phyloP scores from a whole-genome alignment of 768 basidiomycete species.

The Baorangia bicolor region DNA sequence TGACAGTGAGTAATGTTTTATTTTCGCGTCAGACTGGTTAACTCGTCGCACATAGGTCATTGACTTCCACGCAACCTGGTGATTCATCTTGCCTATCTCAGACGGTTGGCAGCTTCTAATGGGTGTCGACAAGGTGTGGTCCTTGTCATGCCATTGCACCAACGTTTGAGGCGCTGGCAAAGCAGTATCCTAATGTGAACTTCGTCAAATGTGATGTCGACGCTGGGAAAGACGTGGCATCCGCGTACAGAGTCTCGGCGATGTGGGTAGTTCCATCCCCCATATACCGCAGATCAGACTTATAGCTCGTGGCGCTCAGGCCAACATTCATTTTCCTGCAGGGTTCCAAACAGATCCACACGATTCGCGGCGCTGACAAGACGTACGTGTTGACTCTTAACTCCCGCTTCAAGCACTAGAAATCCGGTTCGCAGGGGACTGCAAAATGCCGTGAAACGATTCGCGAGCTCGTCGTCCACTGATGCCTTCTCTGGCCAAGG shows the following conservation, averaged over 20 bases:
- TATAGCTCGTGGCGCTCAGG: constrained; percentile 40
- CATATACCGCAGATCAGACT: not conserved
- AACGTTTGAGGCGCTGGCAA: constrained; percentile 64
- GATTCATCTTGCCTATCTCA: constrained; percentile 14
- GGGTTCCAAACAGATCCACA: constrained; percentile 63
- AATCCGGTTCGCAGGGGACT: constrained; percentile 46
- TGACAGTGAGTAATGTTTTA: constrained; percentile 47
- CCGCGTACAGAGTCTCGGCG: constrained; percentile 60
- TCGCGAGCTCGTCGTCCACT: constrained; percentile 41
- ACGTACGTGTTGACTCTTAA: constrained; percentile 41
- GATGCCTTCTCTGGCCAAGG: constrained; percentile 69
- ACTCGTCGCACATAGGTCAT: constrained; percentile 55
- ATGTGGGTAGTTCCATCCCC: constrained; percentile 50
- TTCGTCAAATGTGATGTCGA: constrained; percentile 87
- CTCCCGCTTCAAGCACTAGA: constrained; percentile 2
- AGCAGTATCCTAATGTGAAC: constrained; percentile 66
- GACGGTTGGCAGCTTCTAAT: constrained; percentile 7
- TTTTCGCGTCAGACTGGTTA: not conserved
- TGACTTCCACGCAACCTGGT: constrained; percentile 88
- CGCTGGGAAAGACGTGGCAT: constrained; percentile 64
- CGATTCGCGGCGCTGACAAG: constrained; percentile 70
- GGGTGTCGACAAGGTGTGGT: constrained; percentile 60
- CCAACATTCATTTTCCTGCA: constrained; percentile 82
- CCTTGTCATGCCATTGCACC: constrained; percentile 86
- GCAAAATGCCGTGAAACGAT: constrained; percentile 55